A percentile compares a stretch with the other conserved stretches of the same genome.
Conservation (phyloP, 441 rosid species). For the Pelargonium citronellum region DNA sequence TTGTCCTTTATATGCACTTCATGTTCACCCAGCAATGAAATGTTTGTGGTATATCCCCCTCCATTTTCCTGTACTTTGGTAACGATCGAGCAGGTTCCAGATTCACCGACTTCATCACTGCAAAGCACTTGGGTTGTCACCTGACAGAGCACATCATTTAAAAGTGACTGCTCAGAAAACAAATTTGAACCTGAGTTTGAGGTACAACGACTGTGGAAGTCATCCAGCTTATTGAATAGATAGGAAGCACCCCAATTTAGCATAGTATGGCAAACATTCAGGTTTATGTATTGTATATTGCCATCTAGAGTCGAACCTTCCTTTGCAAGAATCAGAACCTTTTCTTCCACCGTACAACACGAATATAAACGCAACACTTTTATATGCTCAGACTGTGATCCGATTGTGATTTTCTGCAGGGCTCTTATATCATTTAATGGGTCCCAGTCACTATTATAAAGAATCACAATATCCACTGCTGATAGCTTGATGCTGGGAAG, state of each 20-base stretch:
- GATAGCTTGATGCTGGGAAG: slow-evolving; percentile 58
- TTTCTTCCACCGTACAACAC: slow-evolving; percentile 72
- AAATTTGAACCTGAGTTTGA: slow-evolving; percentile 23
- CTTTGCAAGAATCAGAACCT: slow-evolving; percentile 59
- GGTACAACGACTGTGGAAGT: slow-evolving; percentile 39
- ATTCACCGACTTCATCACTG: slow-evolving; percentile 31
- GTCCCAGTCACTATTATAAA: slow-evolving; percentile 75
- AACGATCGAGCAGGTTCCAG: slow-evolving; percentile 30
- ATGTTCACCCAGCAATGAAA: slow-evolving; percentile 55
- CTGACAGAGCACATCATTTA: slow-evolving; percentile 42
- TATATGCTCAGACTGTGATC: slow-evolving; percentile 48
- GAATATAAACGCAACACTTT: slow-evolving; percentile 73
- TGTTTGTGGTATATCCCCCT: slow-evolving; percentile 45
- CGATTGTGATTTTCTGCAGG: slow-evolving; percentile 64
- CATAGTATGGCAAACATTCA: slow-evolving; percentile 38
- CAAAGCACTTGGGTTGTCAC: slow-evolving; percentile 44
- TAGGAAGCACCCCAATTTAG: slow-evolving; percentile 80
- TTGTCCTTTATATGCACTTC: slow-evolving; percentile 40
- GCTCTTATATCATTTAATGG: slow-evolving; percentile 61
- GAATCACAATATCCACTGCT: slow-evolving; percentile 60
- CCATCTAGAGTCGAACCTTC: slow-evolving; percentile 43
- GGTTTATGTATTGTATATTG: slow-evolving; percentile 37
- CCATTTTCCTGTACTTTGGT: slow-evolving; percentile 47
- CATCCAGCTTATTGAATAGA: slow-evolving; percentile 55
- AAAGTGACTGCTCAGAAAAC: slow-evolving; percentile 32